A percentile compares a stretch with the other conserved stretches of the same genome.
These are phyloP conservation scores for Cyclocybe cylindracea DNA, from an alignment of 768 basidiomycete genomes.

Conservation along the genomic window DNA sequence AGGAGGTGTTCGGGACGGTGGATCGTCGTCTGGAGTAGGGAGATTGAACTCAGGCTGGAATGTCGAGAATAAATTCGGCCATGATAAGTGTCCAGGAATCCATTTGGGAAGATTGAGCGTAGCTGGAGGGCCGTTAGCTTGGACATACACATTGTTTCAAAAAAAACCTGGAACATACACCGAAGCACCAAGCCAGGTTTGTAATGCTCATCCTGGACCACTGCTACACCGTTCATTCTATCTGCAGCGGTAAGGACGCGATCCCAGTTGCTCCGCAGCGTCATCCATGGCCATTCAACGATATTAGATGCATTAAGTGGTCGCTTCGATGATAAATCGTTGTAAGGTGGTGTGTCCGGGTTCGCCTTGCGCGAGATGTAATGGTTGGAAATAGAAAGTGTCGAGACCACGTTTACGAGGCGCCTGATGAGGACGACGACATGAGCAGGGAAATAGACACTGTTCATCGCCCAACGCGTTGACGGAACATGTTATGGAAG, in stretches of 20 bases:
- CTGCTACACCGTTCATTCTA: not conserved
- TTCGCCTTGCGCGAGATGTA: constrained; percentile 42
- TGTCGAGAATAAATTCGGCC: constrained; percentile 17
- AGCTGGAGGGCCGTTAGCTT: constrained; percentile 2
- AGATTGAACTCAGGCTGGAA: constrained; percentile 10
- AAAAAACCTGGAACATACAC: not conserved
- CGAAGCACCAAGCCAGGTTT: too few species aligned
- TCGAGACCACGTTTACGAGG: constrained; percentile 66
- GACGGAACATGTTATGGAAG: too few species aligned
- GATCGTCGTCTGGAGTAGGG: constrained; percentile 5
- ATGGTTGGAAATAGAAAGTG: constrained; percentile 70
- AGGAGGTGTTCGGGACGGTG: constrained; percentile 14
- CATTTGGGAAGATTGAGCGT: constrained; percentile 17
- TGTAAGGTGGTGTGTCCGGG: too few species aligned
- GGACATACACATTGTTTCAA: constrained; percentile 4
- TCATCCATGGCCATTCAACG: constrained; percentile 31
- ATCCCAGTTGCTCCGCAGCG: constrained; percentile 24
- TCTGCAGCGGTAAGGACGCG: constrained; percentile 6
- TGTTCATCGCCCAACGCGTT: constrained; percentile 32
- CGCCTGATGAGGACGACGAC: constrained; percentile 64
- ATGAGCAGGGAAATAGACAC: constrained; percentile 55
- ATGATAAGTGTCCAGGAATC: constrained; percentile 27
- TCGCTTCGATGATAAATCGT: constrained; percentile 2
- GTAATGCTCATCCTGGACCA: not conserved
- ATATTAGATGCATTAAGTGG: constrained; percentile 16